A percentile compares a stretch with the other conserved stretches of the same genome.
Conservation (phyloP, 805 yeast species). For the Metschnikowia colocasiae region DNA sequence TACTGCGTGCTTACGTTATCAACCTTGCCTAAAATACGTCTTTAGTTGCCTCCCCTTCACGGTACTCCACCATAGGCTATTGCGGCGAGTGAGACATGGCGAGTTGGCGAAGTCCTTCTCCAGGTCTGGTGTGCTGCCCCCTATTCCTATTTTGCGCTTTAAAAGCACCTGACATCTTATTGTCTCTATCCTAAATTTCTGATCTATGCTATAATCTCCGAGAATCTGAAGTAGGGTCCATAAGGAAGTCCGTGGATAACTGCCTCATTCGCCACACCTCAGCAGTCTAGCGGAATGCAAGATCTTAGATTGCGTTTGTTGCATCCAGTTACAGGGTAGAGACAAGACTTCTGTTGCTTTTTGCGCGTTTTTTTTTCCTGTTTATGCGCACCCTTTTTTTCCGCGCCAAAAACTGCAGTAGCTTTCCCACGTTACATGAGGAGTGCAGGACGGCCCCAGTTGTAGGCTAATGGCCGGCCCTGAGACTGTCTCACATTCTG, state of each 20-base stretch:
- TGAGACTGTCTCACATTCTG: slow-evolving; percentile 3
- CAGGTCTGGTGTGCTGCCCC: neutral
- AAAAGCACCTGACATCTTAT: neutral
- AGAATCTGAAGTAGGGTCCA: neutral
- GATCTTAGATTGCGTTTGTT: slow-evolving; percentile 3
- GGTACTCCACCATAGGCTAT: neutral
- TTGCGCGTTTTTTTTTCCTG: slow-evolving; percentile 1
- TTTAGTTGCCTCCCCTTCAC: too few relatives aligned
- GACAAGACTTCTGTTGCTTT: neutral
- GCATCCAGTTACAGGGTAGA: neutral
- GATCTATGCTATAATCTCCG: neutral
- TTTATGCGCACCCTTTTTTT: neutral
- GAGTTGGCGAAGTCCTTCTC: neutral
- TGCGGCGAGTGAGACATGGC: neutral
- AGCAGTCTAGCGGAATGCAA: neutral
- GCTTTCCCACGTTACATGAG: neutral
- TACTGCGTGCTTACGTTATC: neutral
- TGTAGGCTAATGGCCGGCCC: neutral
- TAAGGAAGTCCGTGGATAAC: neutral
- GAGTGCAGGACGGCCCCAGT: neutral
- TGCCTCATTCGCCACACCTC: neutral
- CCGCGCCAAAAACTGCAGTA: slow-evolving; percentile 1
- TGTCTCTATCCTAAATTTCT: neutral
- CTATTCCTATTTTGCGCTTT: too few relatives aligned
- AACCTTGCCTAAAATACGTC: neutral